These are phyloP conservation scores for Chamaenerion angustifolium DNA, from an alignment of 345 rosid genomes.

Conservation along the genomic window DNA sequence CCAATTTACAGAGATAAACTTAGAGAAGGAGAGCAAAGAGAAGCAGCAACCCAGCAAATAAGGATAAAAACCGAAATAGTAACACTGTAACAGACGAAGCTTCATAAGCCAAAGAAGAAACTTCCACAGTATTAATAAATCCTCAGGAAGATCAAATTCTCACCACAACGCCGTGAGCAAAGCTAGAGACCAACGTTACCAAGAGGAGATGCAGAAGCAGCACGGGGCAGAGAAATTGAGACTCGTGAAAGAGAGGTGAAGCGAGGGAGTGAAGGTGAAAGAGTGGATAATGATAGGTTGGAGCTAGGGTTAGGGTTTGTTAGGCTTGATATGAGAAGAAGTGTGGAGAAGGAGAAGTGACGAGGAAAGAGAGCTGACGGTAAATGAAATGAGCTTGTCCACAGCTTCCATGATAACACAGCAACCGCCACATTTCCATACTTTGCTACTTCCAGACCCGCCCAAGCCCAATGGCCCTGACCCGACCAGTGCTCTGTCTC, in stretches of 20 bases:
- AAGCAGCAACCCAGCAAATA: too few species aligned
- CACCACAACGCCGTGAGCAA: too few species aligned
- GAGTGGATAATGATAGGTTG: not conserved
- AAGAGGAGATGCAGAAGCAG: too few species aligned
- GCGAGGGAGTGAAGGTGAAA: not conserved
- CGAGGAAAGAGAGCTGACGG: conserved; percentile 1
- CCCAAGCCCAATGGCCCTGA: not conserved
- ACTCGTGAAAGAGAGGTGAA: not conserved
- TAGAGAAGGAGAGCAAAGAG: too few species aligned
- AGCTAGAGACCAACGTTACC: too few species aligned
- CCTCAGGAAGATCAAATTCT: too few species aligned
- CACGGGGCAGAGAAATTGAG: not conserved
- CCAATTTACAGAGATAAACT: too few species aligned
- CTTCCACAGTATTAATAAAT: too few species aligned
- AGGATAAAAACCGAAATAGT: too few species aligned
- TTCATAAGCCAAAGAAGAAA: too few species aligned
- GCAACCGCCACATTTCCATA: conserved; percentile 54
- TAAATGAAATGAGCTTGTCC: too few species aligned
- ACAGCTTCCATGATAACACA: conserved; percentile 1
- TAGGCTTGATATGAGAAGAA: conserved; percentile 1
- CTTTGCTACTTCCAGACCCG: conserved; percentile 53
- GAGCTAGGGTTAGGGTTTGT: conserved; percentile 9
- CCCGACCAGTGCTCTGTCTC: conserved; percentile 3
- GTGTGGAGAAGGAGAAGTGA: conserved; percentile 1
- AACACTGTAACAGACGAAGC: too few species aligned